Evolutionary conservation across 208 protist species (phyloP).

Genomic region (Leishmania guyanensis): DNA sequence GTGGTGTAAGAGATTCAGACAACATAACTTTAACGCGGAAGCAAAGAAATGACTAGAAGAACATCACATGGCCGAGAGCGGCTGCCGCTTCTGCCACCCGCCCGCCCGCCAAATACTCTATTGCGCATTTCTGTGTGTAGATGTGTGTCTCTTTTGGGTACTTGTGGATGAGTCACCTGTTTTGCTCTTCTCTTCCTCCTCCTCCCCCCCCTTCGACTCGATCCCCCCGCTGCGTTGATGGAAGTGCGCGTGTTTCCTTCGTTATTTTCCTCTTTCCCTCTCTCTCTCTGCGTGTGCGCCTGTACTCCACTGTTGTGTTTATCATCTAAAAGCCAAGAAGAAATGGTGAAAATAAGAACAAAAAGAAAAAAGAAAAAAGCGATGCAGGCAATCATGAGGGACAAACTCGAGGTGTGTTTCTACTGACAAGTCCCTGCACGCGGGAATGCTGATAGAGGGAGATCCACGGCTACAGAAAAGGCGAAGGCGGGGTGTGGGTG

Average conservation of each 20-base stretch:
- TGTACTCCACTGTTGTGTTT: neutral
- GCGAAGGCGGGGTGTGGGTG: neutral
- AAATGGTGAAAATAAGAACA: neutral
- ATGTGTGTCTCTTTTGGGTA: neutral
- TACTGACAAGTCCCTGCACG: neutral
- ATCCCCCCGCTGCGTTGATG: neutral
- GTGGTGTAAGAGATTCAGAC: neutral
- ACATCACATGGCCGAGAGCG: neutral
- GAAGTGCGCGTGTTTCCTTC: neutral
- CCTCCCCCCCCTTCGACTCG: neutral
- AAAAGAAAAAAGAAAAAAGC: constrained; percentile 15
- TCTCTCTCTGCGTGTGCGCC: neutral
- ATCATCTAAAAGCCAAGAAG: neutral
- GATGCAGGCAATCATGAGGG: constrained; percentile 5
- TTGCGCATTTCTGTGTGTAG: neutral
- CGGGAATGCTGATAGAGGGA: neutral
- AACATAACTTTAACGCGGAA: neutral
- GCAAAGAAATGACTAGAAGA: neutral
- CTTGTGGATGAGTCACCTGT: neutral
- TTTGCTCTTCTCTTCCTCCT: neutral
- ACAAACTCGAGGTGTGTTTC: neutral
- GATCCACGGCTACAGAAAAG: neutral
- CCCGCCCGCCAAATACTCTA: neutral
- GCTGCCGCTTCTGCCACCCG: neutral
- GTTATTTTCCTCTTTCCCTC: neutral